These are phyloP conservation scores for Austroboletus rostrupii DNA, from an alignment of 1,284 basidiomycete species.

Conservation along the genomic window DNA sequence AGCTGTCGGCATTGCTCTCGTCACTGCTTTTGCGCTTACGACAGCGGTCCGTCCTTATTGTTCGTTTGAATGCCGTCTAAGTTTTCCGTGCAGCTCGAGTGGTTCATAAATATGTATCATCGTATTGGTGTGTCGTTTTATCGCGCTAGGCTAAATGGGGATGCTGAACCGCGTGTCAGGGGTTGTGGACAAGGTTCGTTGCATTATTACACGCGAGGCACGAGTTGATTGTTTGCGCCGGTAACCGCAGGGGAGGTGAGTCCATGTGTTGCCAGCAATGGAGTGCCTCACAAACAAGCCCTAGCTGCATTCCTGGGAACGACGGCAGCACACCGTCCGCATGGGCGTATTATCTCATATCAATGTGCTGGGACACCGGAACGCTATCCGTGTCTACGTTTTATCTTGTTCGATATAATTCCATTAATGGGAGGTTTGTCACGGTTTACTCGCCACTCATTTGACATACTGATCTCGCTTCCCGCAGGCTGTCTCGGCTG, in stretches of 20 bases:
- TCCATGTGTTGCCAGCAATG: background rate
- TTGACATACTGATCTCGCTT: background rate
- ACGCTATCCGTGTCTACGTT: conserved; percentile 35
- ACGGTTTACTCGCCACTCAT: background rate
- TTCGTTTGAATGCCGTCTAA: background rate
- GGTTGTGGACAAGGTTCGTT: conserved; percentile 19
- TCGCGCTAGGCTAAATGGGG: background rate
- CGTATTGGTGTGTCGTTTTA: conserved; percentile 22
- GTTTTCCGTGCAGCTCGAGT: conserved; percentile 21
- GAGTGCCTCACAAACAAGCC: background rate
- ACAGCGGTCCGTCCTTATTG: conserved; percentile 13
- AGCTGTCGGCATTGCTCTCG: conserved; percentile 20
- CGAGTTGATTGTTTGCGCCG: too few relatives aligned
- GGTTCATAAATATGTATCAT: conserved; percentile 30
- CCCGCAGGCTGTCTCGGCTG: conserved; percentile 23
- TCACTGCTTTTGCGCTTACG: conserved; percentile 17
- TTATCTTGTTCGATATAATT: conserved; percentile 30
- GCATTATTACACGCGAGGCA: background rate
- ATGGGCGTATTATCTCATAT: conserved; percentile 41
- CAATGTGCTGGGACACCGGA: conserved; percentile 38
- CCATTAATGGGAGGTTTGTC: conserved; percentile 27
- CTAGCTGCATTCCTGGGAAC: conserved; percentile 37
- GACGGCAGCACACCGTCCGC: conserved; percentile 19
- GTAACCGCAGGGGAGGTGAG: conserved; percentile 26
- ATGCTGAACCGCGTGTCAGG: conserved; percentile 18